Conservation (phyloP, 106 monocot genomes). For the Chionographis japonica region DNA sequence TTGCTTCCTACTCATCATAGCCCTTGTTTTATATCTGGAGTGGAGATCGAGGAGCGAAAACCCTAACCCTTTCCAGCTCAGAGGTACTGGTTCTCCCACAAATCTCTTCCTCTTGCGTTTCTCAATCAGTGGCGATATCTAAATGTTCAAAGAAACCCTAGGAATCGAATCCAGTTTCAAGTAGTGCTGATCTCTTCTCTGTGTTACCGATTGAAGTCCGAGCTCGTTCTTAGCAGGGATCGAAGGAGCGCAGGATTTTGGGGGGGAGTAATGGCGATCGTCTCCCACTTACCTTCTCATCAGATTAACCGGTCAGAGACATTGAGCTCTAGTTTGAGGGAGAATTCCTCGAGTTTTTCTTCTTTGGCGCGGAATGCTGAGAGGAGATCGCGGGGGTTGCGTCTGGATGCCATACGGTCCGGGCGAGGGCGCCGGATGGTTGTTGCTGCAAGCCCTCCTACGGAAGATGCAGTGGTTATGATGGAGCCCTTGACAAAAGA, state of each 20-base stretch:
- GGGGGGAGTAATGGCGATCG: constrained; percentile 31
- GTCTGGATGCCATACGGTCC: constrained; percentile 1
- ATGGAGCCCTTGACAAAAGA: constrained; percentile 86
- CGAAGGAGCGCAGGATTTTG: background rate
- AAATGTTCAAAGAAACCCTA: too few species aligned
- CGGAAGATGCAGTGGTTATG: constrained; percentile 60
- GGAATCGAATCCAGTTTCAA: too few species aligned
- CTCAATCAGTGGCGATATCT: too few species aligned
- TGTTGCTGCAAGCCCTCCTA: constrained; percentile 79
- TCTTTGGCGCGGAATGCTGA: constrained; percentile 9
- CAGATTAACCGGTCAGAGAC: constrained; percentile 13
- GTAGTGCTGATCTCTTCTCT: too few species aligned
- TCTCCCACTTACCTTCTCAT: constrained; percentile 8
- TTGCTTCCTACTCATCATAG: too few species aligned
- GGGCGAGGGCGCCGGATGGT: constrained; percentile 26
- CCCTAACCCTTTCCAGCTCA: too few species aligned
- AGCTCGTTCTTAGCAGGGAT: background rate
- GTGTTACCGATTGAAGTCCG: background rate
- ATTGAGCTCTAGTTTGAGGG: background rate
- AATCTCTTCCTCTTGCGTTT: too few species aligned
- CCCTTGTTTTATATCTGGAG: too few species aligned
- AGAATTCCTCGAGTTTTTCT: constrained; percentile 1
- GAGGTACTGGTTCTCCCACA: too few species aligned
- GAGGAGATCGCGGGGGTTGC: constrained; percentile 20
- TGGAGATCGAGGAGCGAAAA: too few species aligned